Percentiles rank a stretch among this genome's conserved stretches.
Conservation (phyloP, 2,329 filamentous ascomycete species). For the Cordyceps militaris region DNA sequence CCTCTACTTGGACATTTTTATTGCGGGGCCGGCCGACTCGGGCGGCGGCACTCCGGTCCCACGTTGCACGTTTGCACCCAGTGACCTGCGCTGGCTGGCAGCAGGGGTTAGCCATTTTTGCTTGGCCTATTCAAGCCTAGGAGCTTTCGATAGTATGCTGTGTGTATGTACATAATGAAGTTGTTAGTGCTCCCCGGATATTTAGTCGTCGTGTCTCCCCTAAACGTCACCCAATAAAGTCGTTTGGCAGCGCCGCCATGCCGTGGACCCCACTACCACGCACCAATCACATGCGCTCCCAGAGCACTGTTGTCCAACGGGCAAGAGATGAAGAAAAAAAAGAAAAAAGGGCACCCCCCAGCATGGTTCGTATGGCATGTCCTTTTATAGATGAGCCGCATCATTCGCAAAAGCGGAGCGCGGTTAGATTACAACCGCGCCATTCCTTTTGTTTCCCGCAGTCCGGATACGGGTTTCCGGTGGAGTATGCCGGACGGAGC, state of each 20-base stretch:
- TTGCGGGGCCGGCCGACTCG: constrained; percentile 19
- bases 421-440: not conserved
- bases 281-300: not conserved
- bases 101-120: not conserved
- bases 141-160: not conserved
- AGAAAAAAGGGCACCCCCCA: not conserved
- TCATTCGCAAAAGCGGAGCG: not conserved
- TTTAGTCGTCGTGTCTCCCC: too few species aligned
- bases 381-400: not conserved
- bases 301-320: not conserved
- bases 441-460: not conserved
- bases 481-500: not conserved
- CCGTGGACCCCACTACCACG: not conserved
- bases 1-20: constrained; percentile 27
- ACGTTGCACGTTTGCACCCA: too few species aligned
- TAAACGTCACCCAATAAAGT: not conserved
- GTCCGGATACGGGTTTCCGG: not conserved
- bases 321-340: not conserved
- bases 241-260: not conserved
- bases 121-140: not conserved
- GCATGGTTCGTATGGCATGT: constrained; percentile 5
- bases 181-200: not conserved
- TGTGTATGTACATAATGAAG: too few species aligned
- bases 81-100: too few species aligned
- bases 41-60: not conserved